Percentiles rank a stretch among this genome's conserved stretches.
Evolutionary conservation across 1,284 basidiomycete species (phyloP).

Genomic region (Ustilago trichophora): DNA sequence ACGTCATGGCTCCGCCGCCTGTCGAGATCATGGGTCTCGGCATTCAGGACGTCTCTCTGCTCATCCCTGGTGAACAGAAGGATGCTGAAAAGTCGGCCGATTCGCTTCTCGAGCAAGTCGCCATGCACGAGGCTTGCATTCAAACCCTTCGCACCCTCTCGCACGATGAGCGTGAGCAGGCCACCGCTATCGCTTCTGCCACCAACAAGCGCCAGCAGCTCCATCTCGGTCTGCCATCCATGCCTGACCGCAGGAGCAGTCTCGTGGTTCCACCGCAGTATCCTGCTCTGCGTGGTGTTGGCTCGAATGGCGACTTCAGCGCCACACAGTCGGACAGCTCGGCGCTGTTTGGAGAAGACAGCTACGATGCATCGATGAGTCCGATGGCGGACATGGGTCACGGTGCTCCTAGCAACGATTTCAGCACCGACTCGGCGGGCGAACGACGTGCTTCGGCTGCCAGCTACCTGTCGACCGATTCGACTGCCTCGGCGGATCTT

Average conservation of each 20-base stretch:
- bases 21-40: slow-evolving; percentile 35
- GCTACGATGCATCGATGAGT: slow-evolving; percentile 26
- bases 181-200: slow-evolving; percentile 12
- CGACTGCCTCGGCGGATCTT: slow-evolving; percentile 24
- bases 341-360: slow-evolving; percentile 21
- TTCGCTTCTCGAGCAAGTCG: slow-evolving; percentile 37
- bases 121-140: slow-evolving; percentile 39
- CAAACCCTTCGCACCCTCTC: slow-evolving; percentile 11
- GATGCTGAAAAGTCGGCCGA: slow-evolving; percentile 17
- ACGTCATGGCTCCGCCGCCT: slow-evolving; percentile 4
- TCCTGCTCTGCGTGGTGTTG: slow-evolving; percentile 1
- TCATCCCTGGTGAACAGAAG: slow-evolving; percentile 7
- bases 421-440: not conserved
- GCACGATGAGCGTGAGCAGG: slow-evolving; percentile 20
- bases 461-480: slow-evolving; percentile 31
- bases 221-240: slow-evolving; percentile 1
- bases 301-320: slow-evolving; percentile 24
- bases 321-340: slow-evolving; percentile 17
- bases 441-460: slow-evolving; percentile 22
- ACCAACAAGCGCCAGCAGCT: slow-evolving; percentile 4
- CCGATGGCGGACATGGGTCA: slow-evolving; percentile 40
- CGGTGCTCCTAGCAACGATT: slow-evolving; percentile 1
- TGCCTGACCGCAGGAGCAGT: slow-evolving; percentile 21
- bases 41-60: slow-evolving; percentile 15
- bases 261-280: not conserved